Evolutionary conservation across 192 early-diverging fungal species (phyloP), one percentile per base, ranked within the genome.

Genomic region (Chytriomyces sp.): DNA sequence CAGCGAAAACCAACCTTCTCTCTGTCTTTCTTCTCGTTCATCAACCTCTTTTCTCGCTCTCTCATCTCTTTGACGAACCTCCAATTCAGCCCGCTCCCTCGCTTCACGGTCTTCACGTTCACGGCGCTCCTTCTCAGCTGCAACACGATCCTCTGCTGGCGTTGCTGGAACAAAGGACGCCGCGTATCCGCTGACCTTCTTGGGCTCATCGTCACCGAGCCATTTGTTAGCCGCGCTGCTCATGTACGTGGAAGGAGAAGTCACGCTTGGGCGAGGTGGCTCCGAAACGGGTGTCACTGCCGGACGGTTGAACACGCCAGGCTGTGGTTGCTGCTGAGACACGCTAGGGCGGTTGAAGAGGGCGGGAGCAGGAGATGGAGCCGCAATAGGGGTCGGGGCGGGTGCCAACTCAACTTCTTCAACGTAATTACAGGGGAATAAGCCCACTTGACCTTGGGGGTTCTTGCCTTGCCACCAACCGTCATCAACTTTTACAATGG

Each of bases 401-500:
- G 64, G 10, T 22, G 41, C 25, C 37, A 57, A 8, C 2, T n/a
- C n/a, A 30, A 59, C 59, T 38, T 59, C 56, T 59, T 81, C 80
- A 37, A 81, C 77, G 44, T 81, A 81, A 54, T 83, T 88, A 74
- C 77, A 80, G 28, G 94, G 94, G 84, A 96, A 96, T 28, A 95
- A 75, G 33, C 94, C 94, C 6, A 87, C 82, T 26, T 80, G 68
- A 8, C 92, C 92, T 72, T 91, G 88, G 59, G 89, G 80, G 64
- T 88, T 90, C 30, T 84, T 83, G 62, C 93, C 95, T 38, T 88
- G 85, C 95, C 94, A 96, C 95, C 95, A 98, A 38, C 92, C 94
- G 36, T 93, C 91, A 78, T 93, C 93, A 53, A 95, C 59, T 79
- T 93, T 86, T 22, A 89, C 88, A 39, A 98, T 89, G 30, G 89